Base-by-base conservation (phyloP, 2,329 filamentous ascomycete genomes). In the Emergomyces africanus region DNA sequence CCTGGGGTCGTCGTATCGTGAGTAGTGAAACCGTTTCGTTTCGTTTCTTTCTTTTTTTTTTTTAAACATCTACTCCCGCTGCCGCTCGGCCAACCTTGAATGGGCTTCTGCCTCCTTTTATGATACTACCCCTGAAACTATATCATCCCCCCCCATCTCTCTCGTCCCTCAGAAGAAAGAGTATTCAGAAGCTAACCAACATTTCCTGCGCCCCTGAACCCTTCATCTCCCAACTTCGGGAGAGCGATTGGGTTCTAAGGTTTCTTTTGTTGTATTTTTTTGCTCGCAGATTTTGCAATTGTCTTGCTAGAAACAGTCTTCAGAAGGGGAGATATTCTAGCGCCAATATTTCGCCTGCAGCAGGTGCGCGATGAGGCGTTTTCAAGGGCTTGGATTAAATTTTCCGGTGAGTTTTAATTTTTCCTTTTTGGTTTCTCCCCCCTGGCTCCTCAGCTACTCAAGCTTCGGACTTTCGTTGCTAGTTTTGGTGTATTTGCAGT, bases 301-400 rank as follows among this genome's bases (percentile, higher is more conserved):
- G 68, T 71, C 39, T 66, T 70, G 23, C 35, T 67, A 12, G 72
- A 73, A 58, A 66, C 68, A 1, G 62, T 74, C 12, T 70, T 74
- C 33, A 59, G 63, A 25, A 64, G 65, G 1, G 72, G 72, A 18
- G 65, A 73, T 55, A 37, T 72, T 23, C 65, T 74, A n/a, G 68
- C 71, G 1, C 71, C 71, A 1, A 58, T 74, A 20, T 61, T 70
- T 1, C 67, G 69, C 14, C 62, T 68, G 2, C 57, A 58, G 9
- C 63, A 66, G 61, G 65, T 76, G 8, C 69, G 72, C 23, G 71
- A 74, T 54, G 72, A 75, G 60, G 69, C 72, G 8, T 76, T 76
- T 62, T 69, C 70, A 18, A 66, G 65, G 20, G 75, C 75, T 64
- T 76, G 74, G 74, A 64, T 74, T 46, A 67, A 69, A 18, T 71